Percentiles rank a stretch among this genome's conserved stretches.
phyloP scores from a whole-genome alignment of 2,329 filamentous ascomycete species.

The Botrytis deweyae region DNA sequence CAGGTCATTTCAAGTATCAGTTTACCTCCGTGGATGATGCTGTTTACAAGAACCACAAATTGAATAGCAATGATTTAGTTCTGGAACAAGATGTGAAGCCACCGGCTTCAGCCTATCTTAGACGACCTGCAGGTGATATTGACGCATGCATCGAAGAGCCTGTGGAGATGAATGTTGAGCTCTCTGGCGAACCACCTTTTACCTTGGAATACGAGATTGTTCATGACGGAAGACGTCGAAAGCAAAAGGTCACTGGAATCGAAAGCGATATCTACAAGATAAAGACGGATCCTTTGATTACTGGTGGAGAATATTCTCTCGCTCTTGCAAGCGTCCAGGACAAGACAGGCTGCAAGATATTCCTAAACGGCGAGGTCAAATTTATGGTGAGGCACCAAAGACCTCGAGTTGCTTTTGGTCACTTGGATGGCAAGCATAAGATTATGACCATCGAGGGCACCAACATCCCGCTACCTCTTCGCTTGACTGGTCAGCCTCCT shows the following conservation, averaged over 20 bases:
- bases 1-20: slow-evolving; percentile 82
- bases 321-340: slow-evolving; percentile 85
- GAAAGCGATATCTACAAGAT: slow-evolving; percentile 65
- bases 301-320: slow-evolving; percentile 87
- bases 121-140: slow-evolving; percentile 52
- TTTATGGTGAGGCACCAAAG: slow-evolving; percentile 86
- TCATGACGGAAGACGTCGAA: slow-evolving; percentile 80
- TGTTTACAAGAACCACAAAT: slow-evolving; percentile 68
- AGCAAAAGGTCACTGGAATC: slow-evolving; percentile 64
- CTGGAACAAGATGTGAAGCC: slow-evolving; percentile 92
- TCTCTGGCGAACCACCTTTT: slow-evolving; percentile 84
- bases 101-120: slow-evolving; percentile 76
- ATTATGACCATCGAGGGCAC: slow-evolving; percentile 76
- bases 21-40: slow-evolving; percentile 80
- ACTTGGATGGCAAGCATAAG: slow-evolving; percentile 75
- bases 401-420: slow-evolving; percentile 81
- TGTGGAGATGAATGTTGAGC: slow-evolving; percentile 69
- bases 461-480: slow-evolving; percentile 72
- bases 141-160: slow-evolving; percentile 81
- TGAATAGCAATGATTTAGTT: slow-evolving; percentile 60
- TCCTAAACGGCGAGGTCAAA: slow-evolving; percentile 79
- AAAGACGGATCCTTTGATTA: slow-evolving; percentile 68
- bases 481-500: slow-evolving; percentile 80
- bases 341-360: slow-evolving; percentile 79
- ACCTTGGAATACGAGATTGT: slow-evolving; percentile 89